phyloP scores from a whole-genome alignment of 768 basidiomycete species.

The Lactarius psammicola region DNA sequence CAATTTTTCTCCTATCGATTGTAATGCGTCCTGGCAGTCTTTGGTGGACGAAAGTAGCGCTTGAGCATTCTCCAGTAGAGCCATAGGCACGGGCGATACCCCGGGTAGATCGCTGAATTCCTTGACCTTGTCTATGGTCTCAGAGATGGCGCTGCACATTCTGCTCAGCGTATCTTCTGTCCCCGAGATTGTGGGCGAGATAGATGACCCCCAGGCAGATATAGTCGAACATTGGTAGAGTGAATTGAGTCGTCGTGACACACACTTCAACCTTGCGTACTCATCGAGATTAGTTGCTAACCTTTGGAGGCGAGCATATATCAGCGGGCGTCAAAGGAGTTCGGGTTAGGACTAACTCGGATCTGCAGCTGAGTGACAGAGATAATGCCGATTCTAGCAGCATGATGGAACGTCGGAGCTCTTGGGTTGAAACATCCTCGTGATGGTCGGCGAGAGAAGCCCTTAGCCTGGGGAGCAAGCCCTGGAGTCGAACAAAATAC shows the following conservation, averaged over 20 bases:
- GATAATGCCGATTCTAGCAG: slow-evolving; percentile 78
- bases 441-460: slow-evolving; percentile 67
- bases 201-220: slow-evolving; percentile 4
- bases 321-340: slow-evolving; percentile 16
- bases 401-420: slow-evolving; percentile 75
- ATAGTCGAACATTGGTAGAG: slow-evolving; percentile 28
- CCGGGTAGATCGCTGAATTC: slow-evolving; percentile 16
- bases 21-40: slow-evolving; percentile 2
- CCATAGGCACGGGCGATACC: slow-evolving; percentile 5
- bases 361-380: slow-evolving; percentile 59
- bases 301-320: slow-evolving; percentile 5
- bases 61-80: slow-evolving; percentile 12
- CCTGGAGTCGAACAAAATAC: slow-evolving; percentile 64
- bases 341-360: slow-evolving; percentile 50
- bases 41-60: slow-evolving; percentile 13
- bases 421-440: slow-evolving; percentile 79
- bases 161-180: slow-evolving; percentile 11
- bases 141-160: slow-evolving; percentile 21
- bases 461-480: slow-evolving; percentile 64
- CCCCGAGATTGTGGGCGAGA: background rate
- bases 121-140: slow-evolving; percentile 18
- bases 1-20: slow-evolving; percentile 1
- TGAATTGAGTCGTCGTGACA: slow-evolving; percentile 12
- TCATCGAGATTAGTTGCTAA: slow-evolving; percentile 12
- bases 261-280: slow-evolving; percentile 9